phyloP scores from a whole-genome alignment of 768 basidiomycete genomes.

The Pisolithus marmoratus region DNA sequence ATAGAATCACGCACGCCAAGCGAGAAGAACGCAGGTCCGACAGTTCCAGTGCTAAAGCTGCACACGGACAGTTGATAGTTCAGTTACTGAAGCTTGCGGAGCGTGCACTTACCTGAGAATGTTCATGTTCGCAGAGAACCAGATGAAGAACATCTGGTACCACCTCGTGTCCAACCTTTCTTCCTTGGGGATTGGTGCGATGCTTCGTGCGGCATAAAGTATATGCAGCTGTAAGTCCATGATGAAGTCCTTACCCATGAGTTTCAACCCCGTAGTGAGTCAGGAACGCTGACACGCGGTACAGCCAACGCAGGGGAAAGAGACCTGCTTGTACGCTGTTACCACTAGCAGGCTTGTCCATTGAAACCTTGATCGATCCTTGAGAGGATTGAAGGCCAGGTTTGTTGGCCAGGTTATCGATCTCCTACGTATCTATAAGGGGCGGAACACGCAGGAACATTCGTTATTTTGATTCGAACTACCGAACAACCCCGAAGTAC shows the following conservation, averaged over 20 bases:
- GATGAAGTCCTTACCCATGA: slow-evolving; percentile 28
- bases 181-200: slow-evolving; percentile 33
- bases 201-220: slow-evolving; percentile 18
- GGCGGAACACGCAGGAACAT: too few species aligned
- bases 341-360: not conserved
- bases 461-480: too few species aligned
- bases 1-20: slow-evolving; percentile 40
- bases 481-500: not conserved
- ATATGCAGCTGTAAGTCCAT: not conserved
- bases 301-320: slow-evolving; percentile 10
- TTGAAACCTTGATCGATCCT: not conserved
- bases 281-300: slow-evolving; percentile 23
- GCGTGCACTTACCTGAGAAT: slow-evolving; percentile 32
- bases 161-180: slow-evolving; percentile 35
- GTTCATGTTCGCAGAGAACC: slow-evolving; percentile 44
- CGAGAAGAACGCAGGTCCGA: slow-evolving; percentile 46
- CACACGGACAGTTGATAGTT: not conserved
- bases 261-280: slow-evolving; percentile 36
- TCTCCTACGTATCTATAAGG: too few species aligned
- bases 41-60: slow-evolving; percentile 45
- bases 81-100: too few species aligned
- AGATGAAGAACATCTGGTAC: slow-evolving; percentile 47
- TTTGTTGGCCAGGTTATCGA: too few species aligned
- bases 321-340: not conserved
- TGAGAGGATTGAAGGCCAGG: too few species aligned